phyloP scores from a whole-genome alignment of 495 filamentous ascomycete genomes.

The Penicillium dipodomyicola region DNA sequence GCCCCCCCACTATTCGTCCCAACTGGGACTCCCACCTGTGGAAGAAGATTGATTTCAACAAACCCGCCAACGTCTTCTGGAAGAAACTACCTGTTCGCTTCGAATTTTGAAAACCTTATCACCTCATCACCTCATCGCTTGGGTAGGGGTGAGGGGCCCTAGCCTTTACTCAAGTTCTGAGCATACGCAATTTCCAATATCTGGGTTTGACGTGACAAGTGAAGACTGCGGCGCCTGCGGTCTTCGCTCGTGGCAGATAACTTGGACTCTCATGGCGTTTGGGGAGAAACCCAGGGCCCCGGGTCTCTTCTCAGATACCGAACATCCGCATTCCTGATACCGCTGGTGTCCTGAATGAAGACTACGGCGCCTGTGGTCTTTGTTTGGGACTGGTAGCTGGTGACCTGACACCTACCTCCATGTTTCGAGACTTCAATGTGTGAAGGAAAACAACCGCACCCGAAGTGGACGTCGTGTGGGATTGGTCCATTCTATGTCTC shows the following conservation, averaged over 20 bases:
- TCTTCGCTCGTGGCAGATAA: not conserved
- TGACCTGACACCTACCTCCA: not conserved
- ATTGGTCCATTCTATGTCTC: not conserved
- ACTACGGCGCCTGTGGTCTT: not conserved
- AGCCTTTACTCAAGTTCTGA: not conserved
- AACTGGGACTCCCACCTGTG: not conserved
- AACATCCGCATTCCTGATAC: not conserved
- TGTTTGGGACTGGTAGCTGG: not conserved
- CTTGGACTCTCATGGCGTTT: not conserved
- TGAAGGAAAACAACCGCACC: not conserved
- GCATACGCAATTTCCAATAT: not conserved
- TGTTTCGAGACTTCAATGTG: not conserved
- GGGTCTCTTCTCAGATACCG: not conserved
- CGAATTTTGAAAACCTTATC: conserved; percentile 1
- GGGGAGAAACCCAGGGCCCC: not conserved
- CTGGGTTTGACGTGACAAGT: not conserved
- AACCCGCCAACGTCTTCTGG: not conserved
- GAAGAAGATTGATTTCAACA: not conserved
- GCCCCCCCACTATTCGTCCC: not conserved
- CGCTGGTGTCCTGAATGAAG: not conserved
- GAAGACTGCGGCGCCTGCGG: not conserved
- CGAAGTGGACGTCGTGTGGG: not conserved
- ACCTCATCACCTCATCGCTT: conserved; percentile 5
- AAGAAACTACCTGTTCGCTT: not conserved
- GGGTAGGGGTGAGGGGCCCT: conserved; percentile 4